Conservation (phyloP, 2,329 filamentous ascomycete genomes). For the Coniochaeta sp. region DNA sequence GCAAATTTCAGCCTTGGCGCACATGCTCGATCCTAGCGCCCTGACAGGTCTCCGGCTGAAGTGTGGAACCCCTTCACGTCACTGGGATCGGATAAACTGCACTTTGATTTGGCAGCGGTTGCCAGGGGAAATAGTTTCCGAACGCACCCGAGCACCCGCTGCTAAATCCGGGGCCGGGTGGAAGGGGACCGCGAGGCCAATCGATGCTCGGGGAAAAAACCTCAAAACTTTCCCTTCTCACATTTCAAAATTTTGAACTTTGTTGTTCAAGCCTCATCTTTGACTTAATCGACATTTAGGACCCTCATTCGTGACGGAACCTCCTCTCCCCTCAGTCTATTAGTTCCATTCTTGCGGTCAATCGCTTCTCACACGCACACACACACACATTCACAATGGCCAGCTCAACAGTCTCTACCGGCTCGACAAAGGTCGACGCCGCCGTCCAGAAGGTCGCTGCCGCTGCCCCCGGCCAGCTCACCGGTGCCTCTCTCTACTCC, state of each 20-base stretch:
- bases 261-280: neutral
- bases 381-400: constrained; percentile 30
- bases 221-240: neutral
- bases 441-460: constrained; percentile 1
- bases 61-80: neutral
- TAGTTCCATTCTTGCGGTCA: neutral
- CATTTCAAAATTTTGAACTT: neutral
- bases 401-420: constrained; percentile 8
- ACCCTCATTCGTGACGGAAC: constrained; percentile 1
- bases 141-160: neutral
- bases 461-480: constrained; percentile 20
- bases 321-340: constrained; percentile 1
- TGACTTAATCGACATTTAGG: neutral
- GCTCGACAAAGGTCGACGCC: constrained; percentile 29
- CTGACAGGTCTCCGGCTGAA: neutral
- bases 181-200: neutral
- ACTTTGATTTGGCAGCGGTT: neutral
- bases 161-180: constrained; percentile 1
- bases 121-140: constrained; percentile 1
- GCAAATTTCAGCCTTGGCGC: neutral
- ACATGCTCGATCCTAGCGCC: neutral
- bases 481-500: constrained; percentile 68
- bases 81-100: neutral
- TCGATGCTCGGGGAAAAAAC: neutral
- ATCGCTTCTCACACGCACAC: neutral